Evolutionary conservation across 208 protist genomes (phyloP).

Genomic region (Acanthamoeba sp.): DNA sequence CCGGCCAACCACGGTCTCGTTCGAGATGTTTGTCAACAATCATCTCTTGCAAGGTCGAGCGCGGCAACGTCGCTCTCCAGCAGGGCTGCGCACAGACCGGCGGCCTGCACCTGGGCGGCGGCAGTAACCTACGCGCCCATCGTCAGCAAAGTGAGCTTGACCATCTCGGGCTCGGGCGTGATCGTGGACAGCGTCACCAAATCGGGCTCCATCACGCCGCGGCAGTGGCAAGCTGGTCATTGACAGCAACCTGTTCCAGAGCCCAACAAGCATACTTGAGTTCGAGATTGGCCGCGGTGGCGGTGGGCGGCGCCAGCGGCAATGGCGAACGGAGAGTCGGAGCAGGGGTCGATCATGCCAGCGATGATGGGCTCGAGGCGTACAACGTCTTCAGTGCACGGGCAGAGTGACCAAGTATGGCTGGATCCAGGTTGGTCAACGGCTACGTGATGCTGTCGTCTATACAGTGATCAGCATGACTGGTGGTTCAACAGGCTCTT

Average conservation of each 20-base stretch:
- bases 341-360: too few species aligned
- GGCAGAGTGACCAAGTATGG: constrained; percentile 45
- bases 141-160: neutral
- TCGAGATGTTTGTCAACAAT: neutral
- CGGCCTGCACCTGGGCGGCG: constrained; percentile 13
- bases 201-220: neutral
- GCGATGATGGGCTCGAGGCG: too few species aligned
- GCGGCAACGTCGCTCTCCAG: neutral
- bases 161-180: constrained; percentile 33
- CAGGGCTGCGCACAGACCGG: constrained; percentile 35
- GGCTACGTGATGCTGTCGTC: constrained; percentile 8
- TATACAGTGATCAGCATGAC: constrained; percentile 27
- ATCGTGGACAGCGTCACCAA: constrained; percentile 37
- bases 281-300: constrained; percentile 28
- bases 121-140: constrained; percentile 36
- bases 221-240: constrained; percentile 52
- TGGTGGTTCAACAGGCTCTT: neutral
- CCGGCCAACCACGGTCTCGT: neutral
- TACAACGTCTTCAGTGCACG: constrained; percentile 48
- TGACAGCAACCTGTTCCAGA: constrained; percentile 34
- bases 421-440: constrained; percentile 58
- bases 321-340: too few species aligned
- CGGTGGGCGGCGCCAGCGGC: neutral
- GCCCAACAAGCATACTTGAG: neutral
- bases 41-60: neutral